Evolutionary conservation across 2,329 filamentous ascomycete species (phyloP).

Genomic region (Botryotinia convoluta): DNA sequence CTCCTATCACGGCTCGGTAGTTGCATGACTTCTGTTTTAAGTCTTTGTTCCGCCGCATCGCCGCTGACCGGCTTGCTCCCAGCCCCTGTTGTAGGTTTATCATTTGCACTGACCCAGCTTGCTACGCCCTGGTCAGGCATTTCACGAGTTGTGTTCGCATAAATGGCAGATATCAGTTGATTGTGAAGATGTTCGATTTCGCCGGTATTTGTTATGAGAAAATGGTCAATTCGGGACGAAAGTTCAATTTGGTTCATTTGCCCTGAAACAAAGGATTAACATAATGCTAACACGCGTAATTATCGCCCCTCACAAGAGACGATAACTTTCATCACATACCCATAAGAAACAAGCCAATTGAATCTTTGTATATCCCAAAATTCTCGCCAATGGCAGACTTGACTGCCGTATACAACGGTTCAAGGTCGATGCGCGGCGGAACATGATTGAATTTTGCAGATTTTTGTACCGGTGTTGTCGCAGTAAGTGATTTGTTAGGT

Average conservation of each 20-base stretch:
- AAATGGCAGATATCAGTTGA: slow-evolving; percentile 64
- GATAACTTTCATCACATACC: slow-evolving; percentile 44
- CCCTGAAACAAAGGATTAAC: slow-evolving; percentile 46
- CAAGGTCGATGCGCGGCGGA: slow-evolving; percentile 64
- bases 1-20: slow-evolving; percentile 63
- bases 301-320: slow-evolving; percentile 1
- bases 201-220: slow-evolving; percentile 51
- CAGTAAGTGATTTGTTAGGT: slow-evolving; percentile 56
- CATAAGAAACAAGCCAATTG: slow-evolving; percentile 60
- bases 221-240: slow-evolving; percentile 57
- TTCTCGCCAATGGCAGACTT: slow-evolving; percentile 61
- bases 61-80: slow-evolving; percentile 62
- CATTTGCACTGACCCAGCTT: slow-evolving; percentile 69
- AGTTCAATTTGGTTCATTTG: slow-evolving; percentile 62
- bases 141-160: slow-evolving; percentile 67
- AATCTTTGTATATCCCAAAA: slow-evolving; percentile 64
- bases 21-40: slow-evolving; percentile 70
- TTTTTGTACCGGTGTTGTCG: slow-evolving; percentile 48
- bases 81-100: slow-evolving; percentile 57
- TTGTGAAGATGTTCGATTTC: slow-evolving; percentile 65
- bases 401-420: slow-evolving; percentile 61
- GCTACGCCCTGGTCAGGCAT: slow-evolving; percentile 66
- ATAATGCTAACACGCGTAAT: slow-evolving; percentile 11
- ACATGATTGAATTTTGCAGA: slow-evolving; percentile 60
- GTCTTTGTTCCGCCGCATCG: slow-evolving; percentile 61